Base-by-base conservation (phyloP, 371 early-diverging fungal species). In the Mortierella sp. region DNA sequence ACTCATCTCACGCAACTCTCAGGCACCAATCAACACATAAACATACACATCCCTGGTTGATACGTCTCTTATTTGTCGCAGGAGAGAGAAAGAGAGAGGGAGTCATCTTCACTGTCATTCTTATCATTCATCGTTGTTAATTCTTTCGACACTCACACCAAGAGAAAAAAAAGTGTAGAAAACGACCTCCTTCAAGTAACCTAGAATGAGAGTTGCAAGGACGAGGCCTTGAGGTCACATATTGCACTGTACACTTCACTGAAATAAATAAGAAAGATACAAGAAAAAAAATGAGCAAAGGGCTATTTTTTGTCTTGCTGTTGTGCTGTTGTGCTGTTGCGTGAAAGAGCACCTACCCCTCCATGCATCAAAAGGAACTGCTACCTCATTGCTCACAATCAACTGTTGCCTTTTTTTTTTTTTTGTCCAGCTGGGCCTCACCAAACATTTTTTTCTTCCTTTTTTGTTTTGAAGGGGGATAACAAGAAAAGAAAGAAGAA, bases 401-500 rank as follows among this genome's bases (percentile, higher is more conserved):
- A 2, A 19, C 31, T 6, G 7, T 31, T 55, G 55, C n/a, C 55
- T 55, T 26, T 63, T 31, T 11, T 68, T 68, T 7, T 68, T 42
- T 54, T 68, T 68, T 42, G 38, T 68, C 68, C 68, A 68, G 68
- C 68, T 68, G 68, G 68, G 68, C 11, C 68, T 38, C 24, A 4
- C 2, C 68, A 42, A 68, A 68, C 68, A 42, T 68, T 68, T 63
- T 63, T 68, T 68, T 68, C 68, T 68, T 68, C 68, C 68, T 68
- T 68, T 68, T 68, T 42, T 42, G 63, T 19, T 28, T 26, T 63
- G 7, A 31, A 34, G 60, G 9, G 10, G n/a, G 8, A 34, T 34
- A 2, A 14, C 14, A 63, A 34, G 38, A 5, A 34, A 63, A 63
- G 31, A 31, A 19, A n/a, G 9, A 57, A 28, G 28, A 13, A 63